Base-by-base conservation (phyloP, 2,329 filamentous ascomycete genomes). In the Cephalotrichum gorgonifer region DNA sequence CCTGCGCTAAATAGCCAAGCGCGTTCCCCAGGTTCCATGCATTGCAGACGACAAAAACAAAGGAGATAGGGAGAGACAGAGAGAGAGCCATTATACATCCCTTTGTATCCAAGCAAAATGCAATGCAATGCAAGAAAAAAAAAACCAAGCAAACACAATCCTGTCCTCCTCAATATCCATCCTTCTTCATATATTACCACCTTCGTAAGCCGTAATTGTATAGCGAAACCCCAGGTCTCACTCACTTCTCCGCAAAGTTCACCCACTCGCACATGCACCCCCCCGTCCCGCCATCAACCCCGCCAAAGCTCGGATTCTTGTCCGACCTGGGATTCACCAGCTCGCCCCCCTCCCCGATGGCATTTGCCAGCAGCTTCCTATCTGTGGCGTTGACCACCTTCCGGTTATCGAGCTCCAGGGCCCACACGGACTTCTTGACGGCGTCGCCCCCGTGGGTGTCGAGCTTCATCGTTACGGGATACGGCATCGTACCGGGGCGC, bases 181-280 rank as follows among this genome's bases (percentile, higher is more conserved):
- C 17, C 35, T 11, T 9, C 4, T 39, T 11, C 7, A 6, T 11
- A 38, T 17, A 4, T 39, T 7, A 17, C 17, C 22, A 6, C 7
- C n/a, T 20, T 30, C n/a, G n/a, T n/a, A n/a, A n/a, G n/a, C n/a
- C n/a, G n/a, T n/a, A n/a, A n/a, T n/a, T n/a, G n/a, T n/a, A n/a
- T n/a, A n/a, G n/a, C n/a, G n/a, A 30, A 30, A 6, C 35, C 17
- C 35, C n/a, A 39, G 17, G 9, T 22, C n/a, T 2, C n/a, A n/a
- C n/a, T n/a, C n/a, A 17, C n/a, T 47, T 50, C 41, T 31, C 46
- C 27, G 49, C 33, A 47, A 51, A 53, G 35, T 84, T 84, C 50
- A 70, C 67, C 76, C 79, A 84, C 55, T 73, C 67, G 59, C 80
- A 84, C 61, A 66, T 70, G 58, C 80, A 84, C 2, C 81, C 81